Conservation (phyloP, 306 rosid species). For the cucumber (Cucumis sativus) region DNA sequence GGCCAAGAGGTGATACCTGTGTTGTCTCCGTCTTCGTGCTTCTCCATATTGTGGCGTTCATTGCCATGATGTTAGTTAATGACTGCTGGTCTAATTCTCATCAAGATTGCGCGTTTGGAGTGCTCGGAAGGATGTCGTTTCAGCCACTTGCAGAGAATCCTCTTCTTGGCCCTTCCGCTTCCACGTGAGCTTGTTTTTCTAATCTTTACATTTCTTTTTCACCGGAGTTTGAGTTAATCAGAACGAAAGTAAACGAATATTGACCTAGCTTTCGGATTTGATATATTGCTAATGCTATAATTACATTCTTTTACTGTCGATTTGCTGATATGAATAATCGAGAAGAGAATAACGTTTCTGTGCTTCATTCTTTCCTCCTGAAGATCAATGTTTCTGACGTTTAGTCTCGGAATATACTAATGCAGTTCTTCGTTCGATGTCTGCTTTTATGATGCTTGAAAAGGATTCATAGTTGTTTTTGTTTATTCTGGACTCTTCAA, state of each 20-base stretch:
- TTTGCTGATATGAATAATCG: neutral
- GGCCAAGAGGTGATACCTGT: conserved; percentile 60
- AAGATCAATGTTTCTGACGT: neutral
- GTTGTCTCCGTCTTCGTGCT: conserved; percentile 66
- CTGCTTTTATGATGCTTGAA: neutral
- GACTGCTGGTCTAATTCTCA: conserved; percentile 71
- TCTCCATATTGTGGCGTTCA: conserved; percentile 55
- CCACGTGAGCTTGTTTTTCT: conserved; percentile 40
- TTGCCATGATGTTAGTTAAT: conserved; percentile 59
- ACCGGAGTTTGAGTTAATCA: neutral
- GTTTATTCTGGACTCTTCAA: neutral
- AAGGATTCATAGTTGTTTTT: neutral
- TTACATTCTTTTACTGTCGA: neutral
- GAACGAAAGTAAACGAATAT: neutral
- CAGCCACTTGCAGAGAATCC: conserved; percentile 85
- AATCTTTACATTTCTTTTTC: neutral
- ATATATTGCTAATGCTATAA: neutral
- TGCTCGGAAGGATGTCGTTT: conserved; percentile 67
- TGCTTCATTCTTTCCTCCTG: neutral
- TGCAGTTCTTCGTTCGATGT: neutral
- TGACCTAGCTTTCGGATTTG: neutral
- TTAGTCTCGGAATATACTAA: neutral
- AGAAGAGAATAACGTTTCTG: neutral
- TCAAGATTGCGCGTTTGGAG: conserved; percentile 43
- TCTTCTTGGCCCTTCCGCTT: conserved; percentile 81